phyloP scores from a whole-genome alignment of 1,284 basidiomycete species.

The Cerrena zonata region DNA sequence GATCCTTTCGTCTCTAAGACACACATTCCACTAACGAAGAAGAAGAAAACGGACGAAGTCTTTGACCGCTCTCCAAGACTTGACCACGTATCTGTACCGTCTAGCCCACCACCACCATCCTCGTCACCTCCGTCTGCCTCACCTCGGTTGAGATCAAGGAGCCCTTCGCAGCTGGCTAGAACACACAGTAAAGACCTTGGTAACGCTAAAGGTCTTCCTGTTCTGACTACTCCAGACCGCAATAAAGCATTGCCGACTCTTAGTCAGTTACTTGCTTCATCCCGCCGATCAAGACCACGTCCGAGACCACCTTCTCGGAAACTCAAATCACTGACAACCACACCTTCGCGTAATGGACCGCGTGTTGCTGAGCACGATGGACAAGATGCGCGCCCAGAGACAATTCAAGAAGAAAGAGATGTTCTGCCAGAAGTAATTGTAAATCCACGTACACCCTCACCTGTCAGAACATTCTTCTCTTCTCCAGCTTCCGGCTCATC shows the following conservation, averaged over 20 bases:
- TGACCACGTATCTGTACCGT: conserved; percentile 14
- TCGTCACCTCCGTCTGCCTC: conserved; percentile 19
- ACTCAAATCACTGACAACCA: conserved; percentile 11
- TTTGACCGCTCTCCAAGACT: neutral
- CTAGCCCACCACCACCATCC: conserved; percentile 19
- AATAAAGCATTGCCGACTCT: conserved; percentile 27
- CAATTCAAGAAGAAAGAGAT: conserved; percentile 8
- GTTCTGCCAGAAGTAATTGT: neutral
- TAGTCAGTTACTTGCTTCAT: conserved; percentile 32
- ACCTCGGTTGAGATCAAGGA: conserved; percentile 8
- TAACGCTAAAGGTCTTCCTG: conserved; percentile 23
- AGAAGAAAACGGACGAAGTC: conserved; percentile 16
- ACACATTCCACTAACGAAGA: conserved; percentile 10
- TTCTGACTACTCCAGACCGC: conserved; percentile 23
- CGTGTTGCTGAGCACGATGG: conserved; percentile 9
- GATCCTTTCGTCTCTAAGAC: conserved; percentile 2
- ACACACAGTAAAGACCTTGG: conserved; percentile 20
- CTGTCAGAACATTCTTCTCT: conserved; percentile 38
- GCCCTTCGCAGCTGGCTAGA: conserved; percentile 14
- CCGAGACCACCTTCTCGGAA: conserved; percentile 31
- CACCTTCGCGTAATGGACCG: conserved; percentile 3
- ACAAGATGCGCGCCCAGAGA: conserved; percentile 7
- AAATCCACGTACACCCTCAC: conserved; percentile 18
- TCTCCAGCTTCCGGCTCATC: conserved; percentile 23
- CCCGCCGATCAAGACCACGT: conserved; percentile 28